These are phyloP conservation scores for Plasmodium vinckei DNA, from an alignment of 169 alveolate species.

Conservation along the genomic window DNA sequence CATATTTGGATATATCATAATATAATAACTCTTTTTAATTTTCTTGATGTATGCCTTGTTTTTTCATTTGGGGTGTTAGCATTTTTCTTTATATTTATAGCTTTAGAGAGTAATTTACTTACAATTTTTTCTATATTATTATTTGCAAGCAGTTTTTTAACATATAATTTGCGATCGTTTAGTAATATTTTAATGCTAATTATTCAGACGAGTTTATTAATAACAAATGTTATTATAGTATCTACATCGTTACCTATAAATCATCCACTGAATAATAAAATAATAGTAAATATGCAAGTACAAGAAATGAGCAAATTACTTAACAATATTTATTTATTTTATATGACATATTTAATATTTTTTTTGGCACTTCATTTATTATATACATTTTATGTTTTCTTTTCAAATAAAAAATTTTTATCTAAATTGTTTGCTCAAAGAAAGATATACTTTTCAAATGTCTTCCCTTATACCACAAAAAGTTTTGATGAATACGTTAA, in stretches of 20 bases:
- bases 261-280: background rate
- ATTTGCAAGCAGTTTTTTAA: slow-evolving; percentile 45
- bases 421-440: slow-evolving; percentile 55
- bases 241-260: slow-evolving; percentile 15
- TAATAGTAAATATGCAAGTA: background rate
- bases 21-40: slow-evolving; percentile 43
- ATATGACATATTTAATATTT: slow-evolving; percentile 36
- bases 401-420: slow-evolving; percentile 18
- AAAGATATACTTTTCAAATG: slow-evolving; percentile 40
- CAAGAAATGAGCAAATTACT: slow-evolving; percentile 7
- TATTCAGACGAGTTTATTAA: slow-evolving; percentile 13
- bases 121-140: slow-evolving; percentile 19
- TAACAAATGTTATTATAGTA: slow-evolving; percentile 39
- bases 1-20: slow-evolving; percentile 57
- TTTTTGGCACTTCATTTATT: slow-evolving; percentile 53
- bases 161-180: slow-evolving; percentile 25
- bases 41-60: slow-evolving; percentile 37
- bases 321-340: slow-evolving; percentile 39
- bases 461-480: slow-evolving; percentile 26
- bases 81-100: slow-evolving; percentile 56
- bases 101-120: slow-evolving; percentile 16
- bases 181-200: slow-evolving; percentile 39
- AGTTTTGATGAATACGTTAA: background rate
- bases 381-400: slow-evolving; percentile 41
- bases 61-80: slow-evolving; percentile 45